phyloP scores from a whole-genome alignment of 257 asterid species.

The Solanum peruvianum region DNA sequence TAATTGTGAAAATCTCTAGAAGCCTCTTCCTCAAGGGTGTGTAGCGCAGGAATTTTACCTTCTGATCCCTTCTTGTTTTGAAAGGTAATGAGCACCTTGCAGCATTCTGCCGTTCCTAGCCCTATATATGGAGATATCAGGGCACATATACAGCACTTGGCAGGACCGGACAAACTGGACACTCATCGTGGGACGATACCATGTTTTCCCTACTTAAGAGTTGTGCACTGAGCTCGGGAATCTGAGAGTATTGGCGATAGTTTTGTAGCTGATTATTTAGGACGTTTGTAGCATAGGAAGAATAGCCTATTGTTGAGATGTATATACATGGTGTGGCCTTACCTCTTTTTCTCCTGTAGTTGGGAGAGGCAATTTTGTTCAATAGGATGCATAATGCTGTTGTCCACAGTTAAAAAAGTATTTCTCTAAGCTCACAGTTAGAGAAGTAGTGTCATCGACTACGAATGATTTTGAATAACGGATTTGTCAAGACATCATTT shows the following conservation, averaged over 20 bases:
- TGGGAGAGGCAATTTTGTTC: neutral
- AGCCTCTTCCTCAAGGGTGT: neutral
- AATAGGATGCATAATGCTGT: neutral
- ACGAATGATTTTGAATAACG: too few relatives aligned
- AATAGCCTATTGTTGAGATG: neutral
- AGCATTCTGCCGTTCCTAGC: neutral
- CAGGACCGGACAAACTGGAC: neutral
- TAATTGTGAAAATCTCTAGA: neutral
- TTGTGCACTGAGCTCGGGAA: neutral
- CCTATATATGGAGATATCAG: neutral
- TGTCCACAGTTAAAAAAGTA: neutral
- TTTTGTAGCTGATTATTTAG: neutral
- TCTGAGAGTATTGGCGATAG: neutral
- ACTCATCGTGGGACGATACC: neutral
- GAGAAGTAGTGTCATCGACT: too few relatives aligned
- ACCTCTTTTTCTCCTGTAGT: neutral
- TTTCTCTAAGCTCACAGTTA: neutral
- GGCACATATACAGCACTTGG: neutral
- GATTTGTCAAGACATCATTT: too few relatives aligned
- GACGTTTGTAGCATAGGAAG: neutral
- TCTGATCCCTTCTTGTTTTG: neutral
- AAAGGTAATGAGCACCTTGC: neutral
- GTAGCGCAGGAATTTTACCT: neutral
- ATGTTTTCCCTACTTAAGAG: neutral
- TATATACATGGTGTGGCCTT: neutral